Conservation (phyloP, 495 filamentous ascomycete genomes). For the Podospora didyma region DNA sequence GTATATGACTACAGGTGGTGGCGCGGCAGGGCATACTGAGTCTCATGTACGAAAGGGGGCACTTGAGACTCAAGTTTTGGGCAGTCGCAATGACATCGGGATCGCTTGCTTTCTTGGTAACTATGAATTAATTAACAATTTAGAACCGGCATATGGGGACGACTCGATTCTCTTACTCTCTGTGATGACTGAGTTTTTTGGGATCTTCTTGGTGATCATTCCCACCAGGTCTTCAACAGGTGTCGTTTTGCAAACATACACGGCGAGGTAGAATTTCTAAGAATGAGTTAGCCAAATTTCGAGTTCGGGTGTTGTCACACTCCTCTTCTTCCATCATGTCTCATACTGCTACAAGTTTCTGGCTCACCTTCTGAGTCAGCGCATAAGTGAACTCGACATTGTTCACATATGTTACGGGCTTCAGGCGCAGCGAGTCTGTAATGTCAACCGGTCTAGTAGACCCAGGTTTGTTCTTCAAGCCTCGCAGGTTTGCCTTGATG, state of each 20-base stretch:
- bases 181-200: slow-evolving; percentile 72
- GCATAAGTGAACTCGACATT: slow-evolving; percentile 85
- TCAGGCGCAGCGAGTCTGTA: slow-evolving; percentile 68
- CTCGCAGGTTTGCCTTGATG: slow-evolving; percentile 82
- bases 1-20: slow-evolving; percentile 77
- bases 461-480: slow-evolving; percentile 91
- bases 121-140: slow-evolving; percentile 40
- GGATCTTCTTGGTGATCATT: slow-evolving; percentile 68
- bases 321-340: background rate
- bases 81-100: slow-evolving; percentile 84
- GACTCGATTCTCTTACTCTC: slow-evolving; percentile 61
- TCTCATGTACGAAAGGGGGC: slow-evolving; percentile 80
- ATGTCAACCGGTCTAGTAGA: slow-evolving; percentile 91
- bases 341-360: background rate
- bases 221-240: slow-evolving; percentile 69
- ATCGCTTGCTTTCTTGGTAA: slow-evolving; percentile 78
- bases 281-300: slow-evolving; percentile 2
- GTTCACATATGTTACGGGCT: slow-evolving; percentile 63
- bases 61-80: slow-evolving; percentile 83
- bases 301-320: too few relatives aligned
- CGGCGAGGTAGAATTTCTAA: slow-evolving; percentile 71
- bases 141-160: background rate
- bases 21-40: slow-evolving; percentile 79
- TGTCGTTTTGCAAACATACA: slow-evolving; percentile 69
- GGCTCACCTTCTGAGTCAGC: slow-evolving; percentile 73